Evolutionary conservation across 106 monocot species (phyloP).

Genomic region (Dioscorea zingiberensis): DNA sequence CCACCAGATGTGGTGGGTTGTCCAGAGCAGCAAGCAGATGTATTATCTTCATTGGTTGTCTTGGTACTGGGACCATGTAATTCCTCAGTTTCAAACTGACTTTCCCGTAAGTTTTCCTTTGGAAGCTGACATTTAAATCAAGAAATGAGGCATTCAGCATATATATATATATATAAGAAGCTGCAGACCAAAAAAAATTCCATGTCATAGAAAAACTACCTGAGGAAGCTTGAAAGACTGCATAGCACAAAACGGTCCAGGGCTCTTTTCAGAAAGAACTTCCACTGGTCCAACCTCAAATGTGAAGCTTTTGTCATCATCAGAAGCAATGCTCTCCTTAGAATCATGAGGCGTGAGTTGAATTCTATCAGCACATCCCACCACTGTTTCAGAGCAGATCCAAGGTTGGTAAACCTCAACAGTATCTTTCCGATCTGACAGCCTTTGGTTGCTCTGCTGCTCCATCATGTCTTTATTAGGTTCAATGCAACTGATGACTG

Average conservation of each 20-base stretch:
- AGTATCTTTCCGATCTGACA: conserved; percentile 8
- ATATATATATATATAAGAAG: background rate
- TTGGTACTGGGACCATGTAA: background rate
- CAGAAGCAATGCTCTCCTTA: conserved; percentile 22
- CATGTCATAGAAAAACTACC: conserved; percentile 23
- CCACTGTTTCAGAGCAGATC: background rate
- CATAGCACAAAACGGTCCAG: conserved; percentile 20
- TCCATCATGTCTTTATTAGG: conserved; percentile 12
- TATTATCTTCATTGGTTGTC: conserved; percentile 18
- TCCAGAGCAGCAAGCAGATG: conserved; percentile 13
- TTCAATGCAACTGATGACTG: conserved; percentile 32
- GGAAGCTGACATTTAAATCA: conserved; percentile 8
- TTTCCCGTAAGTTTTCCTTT: conserved; percentile 17
- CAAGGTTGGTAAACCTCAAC: conserved; percentile 1
- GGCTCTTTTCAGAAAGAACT: conserved; percentile 29
- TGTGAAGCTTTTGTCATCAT: conserved; percentile 58
- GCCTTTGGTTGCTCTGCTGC: conserved; percentile 10
- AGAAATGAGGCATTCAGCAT: background rate
- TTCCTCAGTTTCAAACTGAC: conserved; percentile 8
- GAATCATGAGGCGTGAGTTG: conserved; percentile 10
- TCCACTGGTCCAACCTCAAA: conserved; percentile 50
- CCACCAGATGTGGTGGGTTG: conserved; percentile 14
- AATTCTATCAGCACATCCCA: conserved; percentile 2
- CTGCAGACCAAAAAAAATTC: too few species aligned
- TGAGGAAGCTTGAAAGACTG: conserved; percentile 21